Base-by-base conservation (phyloP, 2,329 filamentous ascomycete genomes). In the Balansia obtecta region DNA sequence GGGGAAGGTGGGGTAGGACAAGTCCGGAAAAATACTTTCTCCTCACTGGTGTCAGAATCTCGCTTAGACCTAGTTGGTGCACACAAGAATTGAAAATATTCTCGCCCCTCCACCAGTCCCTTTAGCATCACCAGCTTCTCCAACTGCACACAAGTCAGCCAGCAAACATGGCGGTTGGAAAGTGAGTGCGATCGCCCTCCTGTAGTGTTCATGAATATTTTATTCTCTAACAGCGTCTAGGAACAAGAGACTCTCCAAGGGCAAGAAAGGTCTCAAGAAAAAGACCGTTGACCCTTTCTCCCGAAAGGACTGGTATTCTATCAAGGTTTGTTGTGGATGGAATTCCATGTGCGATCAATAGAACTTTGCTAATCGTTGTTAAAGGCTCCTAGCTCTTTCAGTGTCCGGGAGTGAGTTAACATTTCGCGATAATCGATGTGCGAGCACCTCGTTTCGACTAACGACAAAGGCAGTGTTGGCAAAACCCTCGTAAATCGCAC, bases 201-300 rank as follows among this genome's bases (percentile, higher is more conserved):
- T 50, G 45, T 39, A 37, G 15, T 9, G 15, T 22, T 32, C 45
- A 45, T 42, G 33, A 51, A 32, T 11, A 52, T n/a, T 22, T 38
- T 20, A 48, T 56, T 9, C 15, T 50, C 15, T 50, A 60, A 65
- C 53, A 63, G 54, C 41, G 45, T 51, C 39, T 64, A 89, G 85
- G 88, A 98, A 98, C 85, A 98, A 98, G 89, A 89, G 93, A 82
- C 84, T 98, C 80, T 97, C 93, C 62, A 98, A 98, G 84, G 93
- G 93, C 79, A 98, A 97, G 88, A 98, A 98, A 85, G 91, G 93
- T 75, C 82, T 97, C 72, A 97, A 97, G 88, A 97, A 98, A 91
- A 91, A 91, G 79, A 91, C 90, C 68, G 78, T 85, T 65, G 93
- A 98, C 75, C 91, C 93, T 68, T 97, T 97, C 81, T 82, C 90